Base-by-base conservation (phyloP, 768 basidiomycete species). In the Lactifluus pinguis region DNA sequence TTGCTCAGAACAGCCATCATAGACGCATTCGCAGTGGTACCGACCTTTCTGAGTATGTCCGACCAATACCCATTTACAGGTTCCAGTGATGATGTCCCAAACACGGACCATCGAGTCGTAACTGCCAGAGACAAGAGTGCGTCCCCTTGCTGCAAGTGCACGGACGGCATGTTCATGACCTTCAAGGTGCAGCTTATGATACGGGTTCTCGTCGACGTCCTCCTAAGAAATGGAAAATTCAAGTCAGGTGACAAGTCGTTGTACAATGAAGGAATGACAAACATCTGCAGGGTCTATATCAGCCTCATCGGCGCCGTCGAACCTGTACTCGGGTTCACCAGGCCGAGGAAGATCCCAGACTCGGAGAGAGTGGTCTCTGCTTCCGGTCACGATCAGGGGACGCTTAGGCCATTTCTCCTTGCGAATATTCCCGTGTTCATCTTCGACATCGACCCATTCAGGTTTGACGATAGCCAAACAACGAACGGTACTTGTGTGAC, bases 401-500 rank as follows among this genome's bases (percentile, higher is more conserved):
- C 80, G 82, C 57, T 87, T 84, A 38, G 87, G 86, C 77, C 83
- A 81, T 62, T 83, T 87, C 73, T 92, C 88, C 66, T 82, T 83
- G 42, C 76, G 76, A 52, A 85, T 76, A 48, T 80, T 72, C 7
- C 86, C 83, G 14, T 76, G 73, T 57, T 87, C 85, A 36, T 79
- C 76, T 70, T 87, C 84, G 14, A 86, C 80, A 62, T 89, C 85
- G 7, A 95, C 79, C 79, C 83, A 80, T 68, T 94, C 93, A 0
- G 95, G 95, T 69, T 95, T 92, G 56, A 98, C 90, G 64, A 99
- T 95, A 44, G 95, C 89, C 8, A 99, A 78, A 74, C 95, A 98
- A 49, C 95, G 83, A 29, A 99, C 95, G 0, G 95, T 99, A 69
- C 89, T 92, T 30, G 92, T 97, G 73, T 99, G 95, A 0, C 95